Evolutionary conservation across 2,329 filamentous ascomycete genomes (phyloP).

Genomic region (Claviceps cyperi): DNA sequence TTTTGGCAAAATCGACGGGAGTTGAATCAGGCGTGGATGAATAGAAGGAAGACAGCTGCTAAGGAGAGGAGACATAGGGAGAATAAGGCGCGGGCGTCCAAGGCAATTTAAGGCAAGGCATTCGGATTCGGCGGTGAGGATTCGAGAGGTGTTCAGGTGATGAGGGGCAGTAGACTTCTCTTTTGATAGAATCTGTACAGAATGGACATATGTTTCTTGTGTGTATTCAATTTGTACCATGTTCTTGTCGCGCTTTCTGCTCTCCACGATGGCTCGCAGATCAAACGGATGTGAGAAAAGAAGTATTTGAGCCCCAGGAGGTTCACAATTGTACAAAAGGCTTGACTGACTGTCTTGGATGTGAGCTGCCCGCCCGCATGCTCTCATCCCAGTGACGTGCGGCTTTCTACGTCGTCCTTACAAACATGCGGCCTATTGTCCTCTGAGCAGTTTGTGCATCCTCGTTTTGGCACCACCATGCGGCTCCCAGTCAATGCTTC

Average conservation of each 20-base stretch:
- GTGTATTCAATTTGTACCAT: no score
- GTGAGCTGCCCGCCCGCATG: background rate
- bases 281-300: no score
- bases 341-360: no score
- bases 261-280: no score
- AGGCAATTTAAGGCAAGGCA: conserved; percentile 15
- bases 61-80: conserved; percentile 56
- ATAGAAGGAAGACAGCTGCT: conserved; percentile 42
- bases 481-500: conserved; percentile 13
- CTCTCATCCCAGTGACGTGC: background rate
- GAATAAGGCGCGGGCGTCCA: conserved; percentile 40
- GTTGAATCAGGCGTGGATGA: conserved; percentile 52
- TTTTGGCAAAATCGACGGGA: conserved; percentile 55
- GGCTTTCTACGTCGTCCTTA: conserved; percentile 12
- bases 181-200: no score
- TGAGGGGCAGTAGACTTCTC: no score
- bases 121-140: no score
- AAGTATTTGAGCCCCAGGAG: no score
- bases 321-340: no score
- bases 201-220: background rate
- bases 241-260: no score
- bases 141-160: no score
- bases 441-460: conserved; percentile 17
- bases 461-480: conserved; percentile 3
- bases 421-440: conserved; percentile 19